Evolutionary conservation across 257 asterid genomes (phyloP).

Genomic region (Mentha longifolia): DNA sequence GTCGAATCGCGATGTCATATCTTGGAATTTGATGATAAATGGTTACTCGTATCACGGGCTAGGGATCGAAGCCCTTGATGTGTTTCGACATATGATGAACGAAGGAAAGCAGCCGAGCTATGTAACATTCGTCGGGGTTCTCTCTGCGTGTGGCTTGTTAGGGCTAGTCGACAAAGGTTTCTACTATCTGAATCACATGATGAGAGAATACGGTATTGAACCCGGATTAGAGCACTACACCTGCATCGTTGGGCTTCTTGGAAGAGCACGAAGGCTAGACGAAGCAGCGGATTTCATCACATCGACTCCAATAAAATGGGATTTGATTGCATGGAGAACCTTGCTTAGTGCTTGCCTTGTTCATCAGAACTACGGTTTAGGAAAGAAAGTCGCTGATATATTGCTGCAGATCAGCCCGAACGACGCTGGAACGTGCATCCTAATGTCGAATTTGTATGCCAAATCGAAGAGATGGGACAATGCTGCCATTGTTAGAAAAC

Average conservation of each 20-base stretch:
- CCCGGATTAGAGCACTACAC: conserved; percentile 90
- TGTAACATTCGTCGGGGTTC: conserved; percentile 76
- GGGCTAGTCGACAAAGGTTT: conserved; percentile 74
- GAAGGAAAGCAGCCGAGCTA: conserved; percentile 60
- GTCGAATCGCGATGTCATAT: conserved; percentile 51
- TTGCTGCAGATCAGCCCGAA: conserved; percentile 60
- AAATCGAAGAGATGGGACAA: conserved; percentile 80
- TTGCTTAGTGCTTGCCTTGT: conserved; percentile 83
- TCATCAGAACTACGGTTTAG: conserved; percentile 63
- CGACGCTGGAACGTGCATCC: conserved; percentile 70
- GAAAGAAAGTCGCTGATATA: conserved; percentile 59
- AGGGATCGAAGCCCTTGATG: conserved; percentile 63
- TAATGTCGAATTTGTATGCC: conserved; percentile 82
- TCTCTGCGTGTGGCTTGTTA: conserved; percentile 75
- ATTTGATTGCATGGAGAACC: conserved; percentile 79
- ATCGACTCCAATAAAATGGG: conserved; percentile 65
- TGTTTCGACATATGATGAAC: conserved; percentile 63
- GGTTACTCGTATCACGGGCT: conserved; percentile 78
- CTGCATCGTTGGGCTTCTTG: conserved; percentile 72
- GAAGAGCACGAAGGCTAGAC: conserved; percentile 69
- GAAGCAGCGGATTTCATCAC: conserved; percentile 74
- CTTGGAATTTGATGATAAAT: conserved; percentile 83
- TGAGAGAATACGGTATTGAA: conserved; percentile 58
- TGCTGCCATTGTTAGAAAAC: conserved; percentile 54
- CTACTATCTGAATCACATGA: conserved; percentile 59